Conservation (phyloP, 1,284 basidiomycete species). For the Marasmius tenuissimus region DNA sequence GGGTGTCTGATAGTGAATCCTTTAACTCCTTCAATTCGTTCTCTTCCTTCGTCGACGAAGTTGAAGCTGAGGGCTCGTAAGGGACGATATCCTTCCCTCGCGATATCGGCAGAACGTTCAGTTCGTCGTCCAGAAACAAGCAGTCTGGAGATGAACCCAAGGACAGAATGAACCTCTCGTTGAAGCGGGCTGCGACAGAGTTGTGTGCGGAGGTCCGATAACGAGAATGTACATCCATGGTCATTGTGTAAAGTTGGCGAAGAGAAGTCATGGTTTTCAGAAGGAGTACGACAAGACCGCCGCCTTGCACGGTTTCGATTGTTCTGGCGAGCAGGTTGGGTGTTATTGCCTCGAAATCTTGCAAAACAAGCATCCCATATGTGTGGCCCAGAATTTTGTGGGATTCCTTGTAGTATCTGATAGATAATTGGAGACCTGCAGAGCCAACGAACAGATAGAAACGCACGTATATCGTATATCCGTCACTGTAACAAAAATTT, state of each 20-base stretch:
- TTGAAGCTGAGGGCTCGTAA: slow-evolving; percentile 46
- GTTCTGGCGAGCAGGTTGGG: slow-evolving; percentile 96
- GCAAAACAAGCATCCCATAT: slow-evolving; percentile 96
- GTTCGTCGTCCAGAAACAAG: slow-evolving; percentile 94
- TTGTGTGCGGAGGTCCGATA: slow-evolving; percentile 93
- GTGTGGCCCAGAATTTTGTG: slow-evolving; percentile 97
- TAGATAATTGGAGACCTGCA: not conserved
- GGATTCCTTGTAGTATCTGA: slow-evolving; percentile 79
- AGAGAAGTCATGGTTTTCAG: slow-evolving; percentile 96
- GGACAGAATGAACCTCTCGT: slow-evolving; percentile 97
- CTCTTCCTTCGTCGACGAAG: slow-evolving; percentile 51
- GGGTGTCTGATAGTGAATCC: slow-evolving; percentile 79
- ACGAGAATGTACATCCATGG: slow-evolving; percentile 95
- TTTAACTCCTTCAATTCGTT: slow-evolving; percentile 82
- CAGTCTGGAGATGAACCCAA: slow-evolving; percentile 91
- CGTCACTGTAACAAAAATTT: slow-evolving; percentile 98
- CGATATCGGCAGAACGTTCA: slow-evolving; percentile 97
- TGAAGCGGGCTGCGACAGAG: slow-evolving; percentile 92
- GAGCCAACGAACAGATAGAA: not conserved
- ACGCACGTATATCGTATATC: slow-evolving; percentile 90
- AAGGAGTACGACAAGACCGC: slow-evolving; percentile 89
- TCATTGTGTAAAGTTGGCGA: slow-evolving; percentile 92
- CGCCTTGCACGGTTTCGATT: slow-evolving; percentile 98
- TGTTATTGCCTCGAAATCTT: slow-evolving; percentile 98
- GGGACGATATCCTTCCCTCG: slow-evolving; percentile 90